These are phyloP conservation scores for Pseudogymnoascus destructans DNA, from an alignment of 2,329 filamentous ascomycete genomes.

Conservation along the genomic window DNA sequence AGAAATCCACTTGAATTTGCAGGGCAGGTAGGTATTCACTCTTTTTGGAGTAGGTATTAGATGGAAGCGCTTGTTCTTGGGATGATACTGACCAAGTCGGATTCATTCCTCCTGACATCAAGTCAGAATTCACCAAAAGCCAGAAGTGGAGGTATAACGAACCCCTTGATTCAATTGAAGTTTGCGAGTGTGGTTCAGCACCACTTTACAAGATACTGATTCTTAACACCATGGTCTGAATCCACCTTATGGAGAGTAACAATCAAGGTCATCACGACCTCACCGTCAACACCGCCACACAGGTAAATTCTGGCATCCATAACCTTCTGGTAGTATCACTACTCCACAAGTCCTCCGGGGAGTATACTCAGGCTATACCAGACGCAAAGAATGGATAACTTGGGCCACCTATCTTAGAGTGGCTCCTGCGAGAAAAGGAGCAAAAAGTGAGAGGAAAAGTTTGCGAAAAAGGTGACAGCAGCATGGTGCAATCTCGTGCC, in stretches of 20 bases:
- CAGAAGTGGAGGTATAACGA: not conserved
- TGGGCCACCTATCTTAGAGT: not conserved
- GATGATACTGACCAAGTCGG: not conserved
- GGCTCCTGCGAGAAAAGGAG: not conserved
- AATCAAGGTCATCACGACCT: not conserved
- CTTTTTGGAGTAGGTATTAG: not conserved
- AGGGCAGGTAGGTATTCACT: not conserved
- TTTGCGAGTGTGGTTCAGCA: too few relatives aligned
- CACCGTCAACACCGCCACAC: not conserved
- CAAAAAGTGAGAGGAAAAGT: not conserved
- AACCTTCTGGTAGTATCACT: not conserved
- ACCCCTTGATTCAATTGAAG: not conserved
- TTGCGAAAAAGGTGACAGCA: not conserved
- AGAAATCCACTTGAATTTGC: not conserved
- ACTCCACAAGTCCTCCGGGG: not conserved
- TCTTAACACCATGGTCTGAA: not conserved
- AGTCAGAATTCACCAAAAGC: not conserved
- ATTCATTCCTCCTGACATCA: not conserved
- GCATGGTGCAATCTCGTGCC: conserved; percentile 1
- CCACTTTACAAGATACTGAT: not conserved
- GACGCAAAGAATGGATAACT: not conserved
- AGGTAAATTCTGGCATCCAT: not conserved
- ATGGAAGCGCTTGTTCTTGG: not conserved
- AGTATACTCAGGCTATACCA: not conserved
- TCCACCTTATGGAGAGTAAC: not conserved